Conservation (phyloP, 2,329 filamentous ascomycete species). For the Ascosphaera pollenicola region DNA sequence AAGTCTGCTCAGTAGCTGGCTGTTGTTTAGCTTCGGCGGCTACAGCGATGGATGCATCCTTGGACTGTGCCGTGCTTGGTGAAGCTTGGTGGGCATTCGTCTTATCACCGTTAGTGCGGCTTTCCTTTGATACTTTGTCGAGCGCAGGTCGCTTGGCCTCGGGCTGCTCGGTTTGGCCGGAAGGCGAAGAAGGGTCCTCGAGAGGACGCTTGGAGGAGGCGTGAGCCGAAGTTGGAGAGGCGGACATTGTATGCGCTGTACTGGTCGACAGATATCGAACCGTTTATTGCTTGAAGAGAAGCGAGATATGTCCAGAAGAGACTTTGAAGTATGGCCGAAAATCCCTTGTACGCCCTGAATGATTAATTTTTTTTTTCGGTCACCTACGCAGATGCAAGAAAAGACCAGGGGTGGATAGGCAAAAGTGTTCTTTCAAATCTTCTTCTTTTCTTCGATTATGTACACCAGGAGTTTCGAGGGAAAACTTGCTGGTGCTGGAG, state of each 20-base stretch:
- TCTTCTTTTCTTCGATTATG: constrained; percentile 42
- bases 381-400: constrained; percentile 13
- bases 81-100: constrained; percentile 12
- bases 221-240: constrained; percentile 30
- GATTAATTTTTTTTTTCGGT: constrained; percentile 7
- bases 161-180: constrained; percentile 73
- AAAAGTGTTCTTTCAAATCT: constrained; percentile 10
- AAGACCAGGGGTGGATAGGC: constrained; percentile 17
- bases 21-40: constrained; percentile 8
- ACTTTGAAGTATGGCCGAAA: constrained; percentile 7
- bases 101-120: constrained; percentile 16
- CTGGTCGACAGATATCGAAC: constrained; percentile 5
- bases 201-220: constrained; percentile 61
- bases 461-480: constrained; percentile 76
- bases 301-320: constrained; percentile 13
- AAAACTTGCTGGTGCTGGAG: constrained; percentile 71
- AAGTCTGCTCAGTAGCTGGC: not conserved
- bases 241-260: constrained; percentile 42
- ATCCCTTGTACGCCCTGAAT: constrained; percentile 11
- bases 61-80: constrained; percentile 19
- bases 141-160: constrained; percentile 93
- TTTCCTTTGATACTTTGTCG: constrained; percentile 67
- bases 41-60: constrained; percentile 19
- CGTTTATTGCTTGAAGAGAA: constrained; percentile 11
- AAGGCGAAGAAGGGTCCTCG: constrained; percentile 91